Evolutionary conservation across 352 stramenopile species (phyloP), one percentile per base, ranked within the genome.

Genomic region (Phytophthora ramorum): DNA sequence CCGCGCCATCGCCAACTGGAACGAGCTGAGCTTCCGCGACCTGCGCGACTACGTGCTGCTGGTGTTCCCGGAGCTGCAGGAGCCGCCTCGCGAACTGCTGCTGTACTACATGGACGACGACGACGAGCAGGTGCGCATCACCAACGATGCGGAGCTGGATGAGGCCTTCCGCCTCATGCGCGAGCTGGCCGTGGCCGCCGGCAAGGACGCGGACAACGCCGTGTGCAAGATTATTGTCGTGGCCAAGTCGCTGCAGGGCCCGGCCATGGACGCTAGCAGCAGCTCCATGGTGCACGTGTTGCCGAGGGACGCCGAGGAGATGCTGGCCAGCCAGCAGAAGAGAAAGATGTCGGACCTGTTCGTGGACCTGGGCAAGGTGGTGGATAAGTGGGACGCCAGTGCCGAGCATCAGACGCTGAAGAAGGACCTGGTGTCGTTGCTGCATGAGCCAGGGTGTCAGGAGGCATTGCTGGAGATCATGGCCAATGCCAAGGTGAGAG

Each of bases 21-120:
- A 74, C 51, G 45, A 53, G 55, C 66, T 95, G 53, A 73, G 64
- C 26, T 93, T 87, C 70, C 63, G 69, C 48, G 77, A 95, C 48
- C 60, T 95, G 43, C 61, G 69, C 44, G 82, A 91, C 58, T 95
- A 93, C 58, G 63, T 91, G 50, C 66, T 81, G 49, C 64, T 91
- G 32, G 75, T 92, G 30, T 95, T 92, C 57, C 81, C 84, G 0
- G 80, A 90, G 55, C 69, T 87, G 5, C 28, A 75, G 37, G 56
- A 24, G 22, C 22, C 22, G 22, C 22, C 22, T 24, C 22, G 63
- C 28, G 73, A 87, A 19, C 56, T 95, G 62, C 67, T 88, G 24
- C 74, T 95, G 17, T 93, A 91, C 73, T 95, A 95, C 78, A 87
- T 76, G 40, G 87, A 95, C 69, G 87, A 95, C 46, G 87, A 95